Conservation (phyloP, 140 eudicot species). For the Eryngium alpinum region DNA sequence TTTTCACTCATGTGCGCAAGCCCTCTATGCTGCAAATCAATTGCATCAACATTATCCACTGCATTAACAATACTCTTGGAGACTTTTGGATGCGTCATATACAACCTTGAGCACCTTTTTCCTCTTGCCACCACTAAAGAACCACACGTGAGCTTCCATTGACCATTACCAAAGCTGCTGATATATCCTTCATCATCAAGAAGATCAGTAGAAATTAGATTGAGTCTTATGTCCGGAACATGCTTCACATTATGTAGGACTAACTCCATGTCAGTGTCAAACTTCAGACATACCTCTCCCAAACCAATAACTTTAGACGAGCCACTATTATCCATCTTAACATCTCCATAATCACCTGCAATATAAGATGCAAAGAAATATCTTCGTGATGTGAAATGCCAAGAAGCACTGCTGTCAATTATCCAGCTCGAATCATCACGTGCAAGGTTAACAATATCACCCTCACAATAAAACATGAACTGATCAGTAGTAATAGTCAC, state of each 20-base stretch:
- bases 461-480: too few species aligned
- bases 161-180: background rate
- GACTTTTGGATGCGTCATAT: too few species aligned
- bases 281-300: too few species aligned
- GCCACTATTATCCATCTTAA: too few species aligned
- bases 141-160: too few species aligned
- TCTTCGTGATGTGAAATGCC: background rate
- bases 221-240: conserved; percentile 13
- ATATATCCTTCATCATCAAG: conserved; percentile 11
- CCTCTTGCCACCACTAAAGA: too few species aligned
- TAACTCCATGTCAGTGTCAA: background rate
- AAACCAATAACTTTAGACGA: background rate
- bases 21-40: conserved; percentile 14
- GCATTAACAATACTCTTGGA: background rate
- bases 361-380: too few species aligned
- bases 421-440: background rate
- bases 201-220: conserved; percentile 2
- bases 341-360: background rate
- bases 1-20: conserved; percentile 15
- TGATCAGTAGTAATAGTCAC: too few species aligned
- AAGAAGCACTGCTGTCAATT: background rate
- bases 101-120: too few species aligned
- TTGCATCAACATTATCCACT: background rate
- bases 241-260: conserved; percentile 8
- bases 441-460: background rate